Evolutionary conservation across 257 asterid genomes (phyloP), one percentile per base, ranked within the genome.

Genomic region (Solanum verrucosum): DNA sequence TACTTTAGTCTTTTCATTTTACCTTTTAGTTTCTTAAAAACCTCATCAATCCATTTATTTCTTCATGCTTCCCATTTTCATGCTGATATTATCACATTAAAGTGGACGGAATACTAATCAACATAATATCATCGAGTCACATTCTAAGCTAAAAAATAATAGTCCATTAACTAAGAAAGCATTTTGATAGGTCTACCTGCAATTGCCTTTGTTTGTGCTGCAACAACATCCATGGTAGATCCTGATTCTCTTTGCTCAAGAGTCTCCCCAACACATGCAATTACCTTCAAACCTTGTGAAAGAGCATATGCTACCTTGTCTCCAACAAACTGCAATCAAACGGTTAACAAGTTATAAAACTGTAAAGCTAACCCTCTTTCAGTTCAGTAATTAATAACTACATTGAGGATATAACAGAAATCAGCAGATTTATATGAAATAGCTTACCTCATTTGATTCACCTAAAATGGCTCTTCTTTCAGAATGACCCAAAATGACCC

Each of bases 201-300:
- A 90, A 97, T 95, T 37, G 99, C 99, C 94, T 95, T 97, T 9
- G 99, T 95, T 87, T 97, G 99, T 27, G 98, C 97, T 82, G 99
- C 95, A 90, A 97, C 99, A 67, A 97, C 98, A 29, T 89, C 95
- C 92, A 97, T 3, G 21, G 99, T 97, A 18, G 98, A 91, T 92
- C 99, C 99, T 29, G 98, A 91, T 90, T 97, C 99, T 73, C 99
- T 93, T 90, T 97, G 96, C 90, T 96, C 98, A 92, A 97, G 99
- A 84, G 99, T 94, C 96, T 97, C 99, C 38, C 99, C 99, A 91
- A 97, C 94, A 85, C 99, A 97, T 27, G 99, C 99, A 89, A 97
- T 97, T 21, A 97, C 99, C 92, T 97, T 97, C 93, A 97, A 79
- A 88, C 99, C 98, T 95, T 94, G 93, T 56, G 96, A 86, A 88